Percentiles rank a stretch among this genome's conserved stretches.
Evolutionary conservation across 257 asterid genomes (phyloP).

Genomic region (Fraxinus cuspidata): DNA sequence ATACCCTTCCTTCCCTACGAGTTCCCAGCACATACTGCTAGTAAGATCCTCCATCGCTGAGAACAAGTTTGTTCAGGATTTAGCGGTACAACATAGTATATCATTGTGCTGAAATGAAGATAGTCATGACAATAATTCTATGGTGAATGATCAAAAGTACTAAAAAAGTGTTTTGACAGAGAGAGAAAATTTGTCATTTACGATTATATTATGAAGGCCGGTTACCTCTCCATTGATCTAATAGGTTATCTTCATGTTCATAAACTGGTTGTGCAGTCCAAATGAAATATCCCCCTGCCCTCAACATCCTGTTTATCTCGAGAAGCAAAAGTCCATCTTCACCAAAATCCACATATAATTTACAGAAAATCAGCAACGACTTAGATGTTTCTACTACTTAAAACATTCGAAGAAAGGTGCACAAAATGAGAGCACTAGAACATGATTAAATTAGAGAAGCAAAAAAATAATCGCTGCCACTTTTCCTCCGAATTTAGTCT

Average conservation of each 20-base stretch:
- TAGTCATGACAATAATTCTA: neutral
- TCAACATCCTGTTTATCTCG: constrained; percentile 68
- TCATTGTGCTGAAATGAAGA: neutral
- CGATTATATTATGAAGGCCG: neutral
- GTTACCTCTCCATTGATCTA: constrained; percentile 55
- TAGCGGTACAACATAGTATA: neutral
- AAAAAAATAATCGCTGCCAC: neutral
- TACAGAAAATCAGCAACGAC: neutral
- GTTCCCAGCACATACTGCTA: constrained; percentile 56
- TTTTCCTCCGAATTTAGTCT: neutral
- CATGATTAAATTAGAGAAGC: neutral
- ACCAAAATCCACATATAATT: constrained; percentile 6
- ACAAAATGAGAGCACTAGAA: neutral
- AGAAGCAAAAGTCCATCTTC: constrained; percentile 66
- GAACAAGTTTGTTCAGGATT: constrained; percentile 6
- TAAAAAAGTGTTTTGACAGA: neutral
- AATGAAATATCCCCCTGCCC: constrained; percentile 68
- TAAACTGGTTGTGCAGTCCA: constrained; percentile 41
- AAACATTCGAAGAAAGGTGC: neutral
- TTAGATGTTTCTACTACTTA: neutral
- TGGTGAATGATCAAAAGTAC: neutral
- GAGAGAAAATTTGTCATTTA: neutral
- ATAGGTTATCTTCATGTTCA: constrained; percentile 27
- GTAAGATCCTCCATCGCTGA: constrained; percentile 61
- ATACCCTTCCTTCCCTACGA: constrained; percentile 44